Evolutionary conservation across 768 basidiomycete genomes (phyloP).

Genomic region (Ramaria rubella): DNA sequence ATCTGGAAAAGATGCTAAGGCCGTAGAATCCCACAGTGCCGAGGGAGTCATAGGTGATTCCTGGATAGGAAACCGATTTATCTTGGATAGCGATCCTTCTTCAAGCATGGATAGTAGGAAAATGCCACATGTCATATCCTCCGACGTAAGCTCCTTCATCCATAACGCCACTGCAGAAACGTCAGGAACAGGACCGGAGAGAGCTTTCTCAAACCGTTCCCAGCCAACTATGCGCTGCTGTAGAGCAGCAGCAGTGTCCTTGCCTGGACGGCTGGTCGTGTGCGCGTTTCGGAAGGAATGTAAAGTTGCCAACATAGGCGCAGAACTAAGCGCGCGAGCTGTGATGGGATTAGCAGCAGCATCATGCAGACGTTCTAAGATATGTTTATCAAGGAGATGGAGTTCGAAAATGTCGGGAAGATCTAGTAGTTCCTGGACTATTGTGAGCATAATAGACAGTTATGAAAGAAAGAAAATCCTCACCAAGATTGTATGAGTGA

Average conservation of each 20-base stretch:
- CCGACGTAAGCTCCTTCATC: slow-evolving; percentile 34
- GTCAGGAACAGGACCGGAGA: slow-evolving; percentile 47
- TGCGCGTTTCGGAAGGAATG: slow-evolving; percentile 31
- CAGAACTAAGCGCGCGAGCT: slow-evolving; percentile 5
- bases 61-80: neutral
- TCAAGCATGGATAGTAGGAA: slow-evolving; percentile 9
- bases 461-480: neutral
- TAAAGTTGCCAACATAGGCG: slow-evolving; percentile 6
- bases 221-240: slow-evolving; percentile 49
- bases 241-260: slow-evolving; percentile 43
- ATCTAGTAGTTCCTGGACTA: slow-evolving; percentile 2
- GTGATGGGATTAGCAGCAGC: slow-evolving; percentile 14
- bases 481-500: neutral
- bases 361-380: slow-evolving; percentile 9
- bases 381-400: slow-evolving; percentile 6
- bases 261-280: slow-evolving; percentile 34
- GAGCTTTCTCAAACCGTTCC: slow-evolving; percentile 53
- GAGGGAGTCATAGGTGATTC: neutral
- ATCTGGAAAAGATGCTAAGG: slow-evolving; percentile 23
- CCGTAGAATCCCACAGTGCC: slow-evolving; percentile 1
- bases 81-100: neutral
- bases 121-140: slow-evolving; percentile 10
- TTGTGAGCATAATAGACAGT: neutral
- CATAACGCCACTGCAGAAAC: slow-evolving; percentile 43
- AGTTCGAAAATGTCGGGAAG: slow-evolving; percentile 7